Evolutionary conservation across 2,329 filamentous ascomycete genomes (phyloP).

Genomic region (Graphilbum sp.): DNA sequence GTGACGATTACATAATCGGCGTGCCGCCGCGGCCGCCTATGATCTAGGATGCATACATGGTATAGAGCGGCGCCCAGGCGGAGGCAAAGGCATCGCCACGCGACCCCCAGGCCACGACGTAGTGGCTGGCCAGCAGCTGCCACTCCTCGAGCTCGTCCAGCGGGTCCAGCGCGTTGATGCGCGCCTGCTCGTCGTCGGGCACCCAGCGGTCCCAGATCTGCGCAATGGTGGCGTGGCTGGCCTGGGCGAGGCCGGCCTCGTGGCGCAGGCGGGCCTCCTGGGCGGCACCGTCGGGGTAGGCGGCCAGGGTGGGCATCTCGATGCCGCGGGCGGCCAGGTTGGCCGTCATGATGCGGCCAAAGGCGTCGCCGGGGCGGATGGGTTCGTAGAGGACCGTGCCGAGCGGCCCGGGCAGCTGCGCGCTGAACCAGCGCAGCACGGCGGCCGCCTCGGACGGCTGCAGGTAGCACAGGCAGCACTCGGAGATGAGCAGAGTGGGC

Average conservation of each 20-base stretch:
- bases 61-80: conserved; percentile 14
- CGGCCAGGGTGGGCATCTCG: conserved; percentile 63
- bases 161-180: conserved; percentile 67
- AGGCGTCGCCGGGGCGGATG: conserved; percentile 65
- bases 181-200: conserved; percentile 50
- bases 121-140: conserved; percentile 72
- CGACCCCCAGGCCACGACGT: conserved; percentile 82
- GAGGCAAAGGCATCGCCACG: conserved; percentile 29
- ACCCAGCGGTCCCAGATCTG: conserved; percentile 69
- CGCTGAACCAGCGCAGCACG: conserved; percentile 50
- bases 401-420: conserved; percentile 23
- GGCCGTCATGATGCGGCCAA: conserved; percentile 80
- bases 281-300: conserved; percentile 49
- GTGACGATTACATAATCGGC: not conserved
- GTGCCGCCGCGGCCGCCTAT: too few species aligned
- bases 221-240: conserved; percentile 27
- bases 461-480: conserved; percentile 91
- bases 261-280: conserved; percentile 49
- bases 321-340: conserved; percentile 77
- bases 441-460: conserved; percentile 43
- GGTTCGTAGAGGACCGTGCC: conserved; percentile 76
- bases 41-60: too few species aligned
- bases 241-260: conserved; percentile 44
- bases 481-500: conserved; percentile 77
- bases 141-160: conserved; percentile 94